Conservation (phyloP, 1,284 basidiomycete species). For the Neolentinus lepideus region DNA sequence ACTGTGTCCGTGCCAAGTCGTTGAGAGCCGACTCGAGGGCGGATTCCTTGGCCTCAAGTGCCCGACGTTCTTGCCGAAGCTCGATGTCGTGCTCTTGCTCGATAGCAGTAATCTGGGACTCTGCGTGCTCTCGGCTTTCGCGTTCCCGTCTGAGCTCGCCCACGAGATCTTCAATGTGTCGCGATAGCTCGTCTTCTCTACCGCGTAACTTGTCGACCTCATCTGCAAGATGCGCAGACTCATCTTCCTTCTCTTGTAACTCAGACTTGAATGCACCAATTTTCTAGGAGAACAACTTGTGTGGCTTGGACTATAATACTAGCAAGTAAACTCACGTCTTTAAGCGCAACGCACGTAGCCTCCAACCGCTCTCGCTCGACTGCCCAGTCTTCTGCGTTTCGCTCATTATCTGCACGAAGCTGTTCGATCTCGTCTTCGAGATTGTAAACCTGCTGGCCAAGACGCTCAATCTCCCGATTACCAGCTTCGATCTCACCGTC, state of each 20-base stretch:
- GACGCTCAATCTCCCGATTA: slow-evolving; percentile 69
- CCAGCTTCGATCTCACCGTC: slow-evolving; percentile 62
- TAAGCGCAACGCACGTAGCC: slow-evolving; percentile 64
- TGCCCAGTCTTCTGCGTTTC: slow-evolving; percentile 56
- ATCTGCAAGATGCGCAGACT: slow-evolving; percentile 51
- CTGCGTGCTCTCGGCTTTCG: slow-evolving; percentile 45
- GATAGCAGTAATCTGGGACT: slow-evolving; percentile 45
- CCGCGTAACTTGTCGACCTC: slow-evolving; percentile 56
- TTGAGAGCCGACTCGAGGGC: slow-evolving; percentile 53
- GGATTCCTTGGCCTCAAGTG: slow-evolving; percentile 60
- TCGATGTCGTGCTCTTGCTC: slow-evolving; percentile 54
- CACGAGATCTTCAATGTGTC: slow-evolving; percentile 71
- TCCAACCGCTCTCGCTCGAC: slow-evolving; percentile 69
- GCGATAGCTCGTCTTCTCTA: slow-evolving; percentile 70
- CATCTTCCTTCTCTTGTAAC: slow-evolving; percentile 51
- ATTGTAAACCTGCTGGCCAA: slow-evolving; percentile 57
- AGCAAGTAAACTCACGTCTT: slow-evolving; percentile 58
- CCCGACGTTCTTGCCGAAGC: slow-evolving; percentile 48
- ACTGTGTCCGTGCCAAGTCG: slow-evolving; percentile 55
- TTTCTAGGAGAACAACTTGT: slow-evolving; percentile 50
- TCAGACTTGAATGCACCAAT: slow-evolving; percentile 50
- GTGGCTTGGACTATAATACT: too few species aligned
- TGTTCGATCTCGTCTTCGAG: slow-evolving; percentile 51
- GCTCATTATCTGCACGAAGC: slow-evolving; percentile 41
- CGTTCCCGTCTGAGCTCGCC: slow-evolving; percentile 54